Evolutionary conservation across 2,329 filamentous ascomycete genomes (phyloP).

Genomic region (Ophiostoma himal-ulmi): DNA sequence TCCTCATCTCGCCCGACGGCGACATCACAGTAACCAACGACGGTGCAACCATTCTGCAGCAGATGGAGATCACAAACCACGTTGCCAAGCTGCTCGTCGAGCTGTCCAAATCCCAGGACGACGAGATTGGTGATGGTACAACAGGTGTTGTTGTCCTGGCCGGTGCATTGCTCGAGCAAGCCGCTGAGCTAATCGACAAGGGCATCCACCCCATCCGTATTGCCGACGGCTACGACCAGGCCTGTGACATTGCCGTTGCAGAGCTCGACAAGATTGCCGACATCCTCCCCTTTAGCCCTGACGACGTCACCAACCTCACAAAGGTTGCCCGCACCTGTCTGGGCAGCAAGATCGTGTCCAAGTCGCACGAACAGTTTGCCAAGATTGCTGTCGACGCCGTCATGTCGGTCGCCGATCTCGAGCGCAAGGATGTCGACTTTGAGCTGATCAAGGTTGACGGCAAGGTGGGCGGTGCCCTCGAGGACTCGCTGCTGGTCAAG

Average conservation of each 20-base stretch:
- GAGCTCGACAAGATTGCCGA: slow-evolving; percentile 93
- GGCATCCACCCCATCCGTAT: slow-evolving; percentile 98
- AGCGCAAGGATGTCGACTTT: slow-evolving; percentile 96
- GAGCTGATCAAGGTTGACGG: slow-evolving; percentile 99
- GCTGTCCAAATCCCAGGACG: slow-evolving; percentile 96
- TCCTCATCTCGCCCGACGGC: slow-evolving; percentile 95
- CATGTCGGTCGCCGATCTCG: slow-evolving; percentile 89
- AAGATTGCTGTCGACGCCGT: slow-evolving; percentile 97
- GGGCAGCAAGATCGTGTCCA: slow-evolving; percentile 98
- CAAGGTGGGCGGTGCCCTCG: slow-evolving; percentile 89
- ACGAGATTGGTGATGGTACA: slow-evolving; percentile 97
- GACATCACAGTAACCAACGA: slow-evolving; percentile 99
- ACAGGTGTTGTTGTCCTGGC: slow-evolving; percentile 96
- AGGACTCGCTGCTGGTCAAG: slow-evolving; percentile 91
- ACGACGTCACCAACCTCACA: slow-evolving; percentile 77
- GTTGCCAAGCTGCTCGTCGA: slow-evolving; percentile 95
- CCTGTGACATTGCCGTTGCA: slow-evolving; percentile 90
- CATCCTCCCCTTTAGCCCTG: slow-evolving; percentile 74
- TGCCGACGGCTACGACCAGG: slow-evolving; percentile 95
- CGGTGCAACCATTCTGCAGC: slow-evolving; percentile 90
- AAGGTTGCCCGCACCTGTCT: slow-evolving; percentile 94
- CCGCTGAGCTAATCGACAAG: slow-evolving; percentile 97
- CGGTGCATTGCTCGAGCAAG: slow-evolving; percentile 90
- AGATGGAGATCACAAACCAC: slow-evolving; percentile 99
- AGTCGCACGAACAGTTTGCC: slow-evolving; percentile 96